Percentiles rank a stretch among this genome's conserved stretches.
These are phyloP conservation scores for Pyrus bretschneideri DNA, from an alignment of 306 rosid genomes.

Conservation along the genomic window DNA sequence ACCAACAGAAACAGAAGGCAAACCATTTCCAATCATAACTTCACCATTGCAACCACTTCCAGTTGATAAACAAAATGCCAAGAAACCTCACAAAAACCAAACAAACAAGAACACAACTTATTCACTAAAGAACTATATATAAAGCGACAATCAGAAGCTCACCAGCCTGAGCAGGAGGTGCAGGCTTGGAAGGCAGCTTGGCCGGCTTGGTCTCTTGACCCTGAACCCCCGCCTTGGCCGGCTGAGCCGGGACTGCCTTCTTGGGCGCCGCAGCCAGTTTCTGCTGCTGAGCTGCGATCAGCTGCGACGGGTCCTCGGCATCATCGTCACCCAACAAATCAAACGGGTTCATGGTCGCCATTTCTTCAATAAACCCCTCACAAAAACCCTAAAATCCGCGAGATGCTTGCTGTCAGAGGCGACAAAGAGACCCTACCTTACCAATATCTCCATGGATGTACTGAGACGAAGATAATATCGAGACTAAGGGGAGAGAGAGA, in stretches of 20 bases:
- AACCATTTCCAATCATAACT: background rate
- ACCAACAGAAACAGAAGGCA: background rate
- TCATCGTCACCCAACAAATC: conserved; percentile 86
- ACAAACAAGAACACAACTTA: background rate
- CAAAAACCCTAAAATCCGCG: conserved; percentile 9
- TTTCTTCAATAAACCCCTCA: background rate
- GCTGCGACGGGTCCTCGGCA: conserved; percentile 85
- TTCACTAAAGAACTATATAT: background rate
- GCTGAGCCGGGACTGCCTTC: conserved; percentile 19
- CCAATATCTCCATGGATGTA: conserved; percentile 35
- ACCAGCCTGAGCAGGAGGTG: conserved; percentile 86
- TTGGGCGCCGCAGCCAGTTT: conserved; percentile 41
- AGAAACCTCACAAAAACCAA: background rate
- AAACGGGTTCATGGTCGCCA: conserved; percentile 84
- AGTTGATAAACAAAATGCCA: background rate
- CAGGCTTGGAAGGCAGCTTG: conserved; percentile 72
- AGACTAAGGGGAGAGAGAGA: background rate
- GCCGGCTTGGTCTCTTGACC: conserved; percentile 45
- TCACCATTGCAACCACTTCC: no score
- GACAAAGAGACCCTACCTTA: conserved; percentile 26
- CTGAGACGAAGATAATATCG: background rate
- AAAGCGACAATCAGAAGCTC: conserved; percentile 6
- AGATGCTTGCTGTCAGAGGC: conserved; percentile 16
- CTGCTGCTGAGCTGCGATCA: conserved; percentile 48
- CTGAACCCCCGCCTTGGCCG: conserved; percentile 32